Evolutionary conservation across 345 rosid species (phyloP), one percentile per base, ranked within the genome.

Genomic region (Punica granatum): DNA sequence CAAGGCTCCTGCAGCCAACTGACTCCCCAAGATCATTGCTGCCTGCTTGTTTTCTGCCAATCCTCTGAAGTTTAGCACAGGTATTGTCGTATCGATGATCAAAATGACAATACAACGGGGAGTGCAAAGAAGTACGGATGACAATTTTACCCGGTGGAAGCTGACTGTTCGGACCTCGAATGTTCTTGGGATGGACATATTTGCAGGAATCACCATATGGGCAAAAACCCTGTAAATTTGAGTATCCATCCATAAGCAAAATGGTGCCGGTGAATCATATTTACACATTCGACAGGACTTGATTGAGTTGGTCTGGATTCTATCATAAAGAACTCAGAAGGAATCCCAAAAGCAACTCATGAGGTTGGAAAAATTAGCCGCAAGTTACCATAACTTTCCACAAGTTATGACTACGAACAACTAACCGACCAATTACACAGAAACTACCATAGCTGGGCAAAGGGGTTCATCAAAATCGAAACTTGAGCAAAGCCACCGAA

Each of bases 191-290:
- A 75, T 94, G 97, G 48, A 82, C 72, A 72, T 85, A 94, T 72
- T 80, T 89, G 65, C 97, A 94, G 66, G 97, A 86, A 76, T 89
- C 89, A 48, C 92, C 97, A 26, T 66, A 88, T 21, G 83, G 92
- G 72, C 97, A 94, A 75, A 83, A 91, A 0, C 91, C 92, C 96
- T 93, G 71, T 64, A 66, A 39, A 65, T 9, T 44, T 33, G 0
- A 43, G 76, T 39, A 37, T 51, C 31, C n/a, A 41, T 23, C n/a
- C 13, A 19, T 30, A 28, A 53, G 14, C 32, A 31, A 37, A 39
- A 7, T 25, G 12, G n/a, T 13, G 3, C 28, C 25, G 19, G 39
- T 54, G 28, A 23, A 26, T 37, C 5, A n/a, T 13, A n/a, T n/a
- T n/a, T 51, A 4, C 58, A 51, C 23, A 8, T 49, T 49, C 26